phyloP scores from a whole-genome alignment of 148 eudicot species.

The Amaranthus palmeri region DNA sequence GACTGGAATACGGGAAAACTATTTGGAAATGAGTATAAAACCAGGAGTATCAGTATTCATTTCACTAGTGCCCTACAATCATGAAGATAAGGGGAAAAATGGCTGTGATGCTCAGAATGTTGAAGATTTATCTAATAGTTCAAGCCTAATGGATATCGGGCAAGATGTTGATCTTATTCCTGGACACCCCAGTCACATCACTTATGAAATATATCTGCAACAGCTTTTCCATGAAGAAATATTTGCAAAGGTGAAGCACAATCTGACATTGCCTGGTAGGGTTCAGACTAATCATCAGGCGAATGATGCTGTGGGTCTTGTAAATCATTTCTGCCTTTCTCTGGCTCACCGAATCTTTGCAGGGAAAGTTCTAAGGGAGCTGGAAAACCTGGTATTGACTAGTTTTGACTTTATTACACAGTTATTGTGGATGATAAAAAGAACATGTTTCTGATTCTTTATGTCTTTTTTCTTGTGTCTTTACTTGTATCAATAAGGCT shows the following conservation, averaged over 20 bases:
- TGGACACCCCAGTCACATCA: slow-evolving; percentile 48
- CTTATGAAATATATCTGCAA: slow-evolving; percentile 68
- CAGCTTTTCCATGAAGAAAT: slow-evolving; percentile 80
- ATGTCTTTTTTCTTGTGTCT: slow-evolving; percentile 11
- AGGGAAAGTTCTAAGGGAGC: slow-evolving; percentile 57
- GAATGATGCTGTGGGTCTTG: slow-evolving; percentile 57
- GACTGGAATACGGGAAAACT: slow-evolving; percentile 75
- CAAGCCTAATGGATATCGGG: slow-evolving; percentile 32
- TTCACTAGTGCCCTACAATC: slow-evolving; percentile 51
- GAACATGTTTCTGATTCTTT: neutral
- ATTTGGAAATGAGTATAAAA: slow-evolving; percentile 66
- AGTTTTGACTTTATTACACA: slow-evolving; percentile 1
- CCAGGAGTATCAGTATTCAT: slow-evolving; percentile 71
- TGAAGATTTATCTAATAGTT: slow-evolving; percentile 42
- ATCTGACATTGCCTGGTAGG: slow-evolving; percentile 34
- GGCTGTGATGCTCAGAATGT: slow-evolving; percentile 31
- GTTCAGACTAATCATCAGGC: slow-evolving; percentile 40
- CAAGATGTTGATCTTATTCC: slow-evolving; percentile 24
- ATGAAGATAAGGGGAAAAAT: slow-evolving; percentile 36
- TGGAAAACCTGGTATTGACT: slow-evolving; percentile 70
- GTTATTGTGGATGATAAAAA: neutral
- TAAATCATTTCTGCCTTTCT: slow-evolving; percentile 89
- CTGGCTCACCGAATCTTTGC: slow-evolving; percentile 88
- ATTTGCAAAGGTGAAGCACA: slow-evolving; percentile 54
- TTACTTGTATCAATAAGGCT: slow-evolving; percentile 37